These are phyloP conservation scores for Haberlea rhodopensis DNA, from an alignment of 257 asterid genomes.

Conservation along the genomic window DNA sequence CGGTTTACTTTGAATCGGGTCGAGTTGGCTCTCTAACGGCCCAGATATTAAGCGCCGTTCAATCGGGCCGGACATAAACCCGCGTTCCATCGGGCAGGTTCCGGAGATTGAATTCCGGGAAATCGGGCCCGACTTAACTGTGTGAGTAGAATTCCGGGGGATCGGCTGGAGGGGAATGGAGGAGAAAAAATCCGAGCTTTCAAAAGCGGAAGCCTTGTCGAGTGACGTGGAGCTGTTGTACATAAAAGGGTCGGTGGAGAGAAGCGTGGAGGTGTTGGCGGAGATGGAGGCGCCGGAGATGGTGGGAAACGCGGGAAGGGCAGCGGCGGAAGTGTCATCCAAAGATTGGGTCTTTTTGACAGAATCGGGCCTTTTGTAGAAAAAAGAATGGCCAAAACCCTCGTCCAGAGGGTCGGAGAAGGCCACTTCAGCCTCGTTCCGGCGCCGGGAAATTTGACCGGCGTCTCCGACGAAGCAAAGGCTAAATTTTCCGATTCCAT, in stretches of 20 bases:
- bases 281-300: slow-evolving; percentile 97
- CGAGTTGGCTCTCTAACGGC: slow-evolving; percentile 62
- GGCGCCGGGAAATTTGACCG: slow-evolving; percentile 75
- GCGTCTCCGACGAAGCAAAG: slow-evolving; percentile 78
- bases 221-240: slow-evolving; percentile 37
- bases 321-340: slow-evolving; percentile 45
- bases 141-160: slow-evolving; percentile 32
- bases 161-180: slow-evolving; percentile 85
- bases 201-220: slow-evolving; percentile 87
- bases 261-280: slow-evolving; percentile 79
- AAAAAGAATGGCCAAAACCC: slow-evolving; percentile 91
- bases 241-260: slow-evolving; percentile 60
- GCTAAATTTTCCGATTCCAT: slow-evolving; percentile 53
- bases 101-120: slow-evolving; percentile 38
- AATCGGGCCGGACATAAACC: slow-evolving; percentile 84
- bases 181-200: slow-evolving; percentile 78
- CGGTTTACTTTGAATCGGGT: slow-evolving; percentile 48
- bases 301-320: slow-evolving; percentile 56
- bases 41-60: slow-evolving; percentile 72
- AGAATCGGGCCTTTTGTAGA: slow-evolving; percentile 77
- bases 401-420: slow-evolving; percentile 67
- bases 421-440: slow-evolving; percentile 44
- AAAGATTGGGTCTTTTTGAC: slow-evolving; percentile 37
- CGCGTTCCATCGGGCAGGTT: slow-evolving; percentile 66
- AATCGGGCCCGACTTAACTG: slow-evolving; percentile 62